A percentile compares a stretch with the other conserved stretches of the same genome.
These are phyloP conservation scores for Solanum chiquidenum DNA, from an alignment of 257 asterid genomes.

Conservation along the genomic window DNA sequence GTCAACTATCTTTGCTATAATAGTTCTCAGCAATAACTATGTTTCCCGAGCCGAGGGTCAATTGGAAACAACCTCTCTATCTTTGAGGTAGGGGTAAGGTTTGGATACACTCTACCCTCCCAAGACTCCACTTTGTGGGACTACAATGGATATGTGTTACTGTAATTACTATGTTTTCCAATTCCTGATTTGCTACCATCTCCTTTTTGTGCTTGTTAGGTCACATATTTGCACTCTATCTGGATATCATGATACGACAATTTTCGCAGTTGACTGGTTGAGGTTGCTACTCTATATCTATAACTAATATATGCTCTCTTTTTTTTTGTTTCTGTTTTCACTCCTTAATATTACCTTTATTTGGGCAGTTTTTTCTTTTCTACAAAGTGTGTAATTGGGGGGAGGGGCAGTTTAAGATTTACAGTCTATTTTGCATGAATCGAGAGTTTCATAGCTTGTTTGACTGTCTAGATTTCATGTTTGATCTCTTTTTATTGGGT, in stretches of 20 bases:
- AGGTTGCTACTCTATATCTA: slow-evolving; percentile 32
- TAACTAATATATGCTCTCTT: neutral
- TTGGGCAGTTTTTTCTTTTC: neutral
- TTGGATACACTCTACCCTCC: neutral
- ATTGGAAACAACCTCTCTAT: neutral
- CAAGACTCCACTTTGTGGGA: neutral
- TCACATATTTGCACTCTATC: slow-evolving; percentile 55
- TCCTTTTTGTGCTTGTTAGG: slow-evolving; percentile 38
- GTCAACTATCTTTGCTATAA: neutral
- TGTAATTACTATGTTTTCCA: neutral
- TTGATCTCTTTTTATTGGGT: neutral
- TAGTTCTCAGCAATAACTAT: neutral
- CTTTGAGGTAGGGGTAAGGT: neutral
- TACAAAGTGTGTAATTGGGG: neutral
- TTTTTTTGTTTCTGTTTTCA: neutral
- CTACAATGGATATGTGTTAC: neutral
- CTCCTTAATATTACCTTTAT: neutral
- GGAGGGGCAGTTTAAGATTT: neutral
- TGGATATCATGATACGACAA: slow-evolving; percentile 56
- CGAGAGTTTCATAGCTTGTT: neutral
- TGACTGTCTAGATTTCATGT: neutral
- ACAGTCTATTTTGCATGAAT: neutral
- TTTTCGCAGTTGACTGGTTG: slow-evolving; percentile 84
- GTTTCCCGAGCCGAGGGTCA: neutral
- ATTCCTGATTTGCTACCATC: neutral